A percentile compares a stretch with the other conserved stretches of the same genome.
phyloP scores from a whole-genome alignment of 1,139 yeast species.

The Suhomyces taliae region DNA sequence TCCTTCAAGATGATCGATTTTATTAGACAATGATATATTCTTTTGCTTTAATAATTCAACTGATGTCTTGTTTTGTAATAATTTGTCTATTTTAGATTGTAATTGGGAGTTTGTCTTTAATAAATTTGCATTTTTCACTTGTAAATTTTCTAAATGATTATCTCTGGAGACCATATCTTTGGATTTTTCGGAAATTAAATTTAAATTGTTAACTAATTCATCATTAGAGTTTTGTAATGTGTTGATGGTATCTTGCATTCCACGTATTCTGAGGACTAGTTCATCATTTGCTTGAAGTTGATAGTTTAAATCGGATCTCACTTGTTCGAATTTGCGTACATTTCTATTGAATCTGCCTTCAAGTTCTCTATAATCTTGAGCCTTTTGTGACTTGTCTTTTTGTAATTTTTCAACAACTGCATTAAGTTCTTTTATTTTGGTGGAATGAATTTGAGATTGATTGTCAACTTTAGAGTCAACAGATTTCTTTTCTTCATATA shows the following conservation, averaged over 20 bases:
- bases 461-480: constrained; percentile 52
- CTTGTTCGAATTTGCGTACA: constrained; percentile 29
- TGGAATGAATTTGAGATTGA: constrained; percentile 45
- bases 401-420: constrained; percentile 21
- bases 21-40: constrained; percentile 32
- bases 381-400: constrained; percentile 18
- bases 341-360: constrained; percentile 27
- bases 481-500: constrained; percentile 55
- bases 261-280: constrained; percentile 25
- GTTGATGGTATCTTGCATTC: constrained; percentile 22
- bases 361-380: constrained; percentile 19
- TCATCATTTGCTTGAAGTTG: constrained; percentile 32
- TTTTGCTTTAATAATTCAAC: constrained; percentile 42
- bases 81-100: constrained; percentile 24
- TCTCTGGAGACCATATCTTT: constrained; percentile 9
- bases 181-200: constrained; percentile 7
- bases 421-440: constrained; percentile 40
- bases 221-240: constrained; percentile 36
- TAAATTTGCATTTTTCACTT: constrained; percentile 28
- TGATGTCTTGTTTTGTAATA: constrained; percentile 42
- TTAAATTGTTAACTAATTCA: constrained; percentile 50
- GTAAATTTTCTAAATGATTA: constrained; percentile 25
- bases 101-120: constrained; percentile 38
- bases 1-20: constrained; percentile 41
- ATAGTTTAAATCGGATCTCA: constrained; percentile 28